Conservation (phyloP, 2,329 filamentous ascomycete species). For the Fusarium xylarioides region DNA sequence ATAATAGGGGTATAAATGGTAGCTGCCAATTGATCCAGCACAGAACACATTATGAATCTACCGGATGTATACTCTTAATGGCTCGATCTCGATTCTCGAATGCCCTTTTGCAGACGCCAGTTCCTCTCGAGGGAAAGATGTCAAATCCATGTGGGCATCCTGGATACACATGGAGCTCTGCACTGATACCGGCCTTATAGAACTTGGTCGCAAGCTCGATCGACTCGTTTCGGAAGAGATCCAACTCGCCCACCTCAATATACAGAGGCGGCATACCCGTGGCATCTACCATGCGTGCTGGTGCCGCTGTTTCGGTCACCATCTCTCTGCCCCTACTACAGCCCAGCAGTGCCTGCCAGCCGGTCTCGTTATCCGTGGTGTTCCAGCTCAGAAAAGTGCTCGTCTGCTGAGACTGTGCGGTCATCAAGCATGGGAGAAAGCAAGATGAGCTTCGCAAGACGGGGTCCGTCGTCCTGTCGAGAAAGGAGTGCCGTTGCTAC, state of each 20-base stretch:
- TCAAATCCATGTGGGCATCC: background rate
- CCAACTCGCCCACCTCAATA: background rate
- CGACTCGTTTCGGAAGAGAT: background rate
- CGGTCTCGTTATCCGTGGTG: background rate
- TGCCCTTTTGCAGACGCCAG: background rate
- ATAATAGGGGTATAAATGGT: background rate
- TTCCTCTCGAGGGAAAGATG: background rate
- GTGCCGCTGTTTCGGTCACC: background rate
- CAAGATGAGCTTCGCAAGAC: background rate
- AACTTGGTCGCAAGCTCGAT: background rate
- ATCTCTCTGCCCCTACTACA: background rate
- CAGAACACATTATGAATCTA: background rate
- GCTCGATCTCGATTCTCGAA: background rate
- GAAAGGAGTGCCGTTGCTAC: background rate
- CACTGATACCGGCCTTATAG: background rate
- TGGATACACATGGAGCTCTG: background rate
- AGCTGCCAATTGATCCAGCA: background rate
- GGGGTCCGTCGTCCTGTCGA: background rate
- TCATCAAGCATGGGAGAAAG: background rate
- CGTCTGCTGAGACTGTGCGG: background rate
- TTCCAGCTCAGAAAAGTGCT: background rate
- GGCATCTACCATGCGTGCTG: background rate
- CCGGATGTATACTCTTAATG: background rate
- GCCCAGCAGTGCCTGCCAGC: background rate
- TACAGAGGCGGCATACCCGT: background rate